These are phyloP conservation scores for Chaetomidium leptoderma DNA, from an alignment of 495 filamentous ascomycete species.

Conservation along the genomic window DNA sequence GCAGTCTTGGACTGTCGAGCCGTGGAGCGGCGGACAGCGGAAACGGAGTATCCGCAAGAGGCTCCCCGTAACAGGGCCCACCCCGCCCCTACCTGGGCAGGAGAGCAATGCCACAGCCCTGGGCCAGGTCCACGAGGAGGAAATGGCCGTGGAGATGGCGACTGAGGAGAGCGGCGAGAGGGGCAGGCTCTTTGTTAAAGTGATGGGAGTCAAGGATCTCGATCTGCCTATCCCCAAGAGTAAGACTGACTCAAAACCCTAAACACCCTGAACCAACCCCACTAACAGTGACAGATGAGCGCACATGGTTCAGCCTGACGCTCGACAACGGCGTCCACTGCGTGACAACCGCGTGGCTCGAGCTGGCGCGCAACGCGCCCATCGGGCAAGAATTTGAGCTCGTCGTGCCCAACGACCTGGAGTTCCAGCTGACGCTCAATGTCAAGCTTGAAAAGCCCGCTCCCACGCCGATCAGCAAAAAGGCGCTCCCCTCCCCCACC, in stretches of 20 bases:
- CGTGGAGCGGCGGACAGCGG: constrained; percentile 81
- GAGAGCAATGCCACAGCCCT: constrained; percentile 68
- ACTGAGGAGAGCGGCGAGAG: constrained; percentile 78
- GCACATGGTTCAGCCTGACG: constrained; percentile 87
- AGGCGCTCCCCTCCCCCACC: constrained; percentile 48
- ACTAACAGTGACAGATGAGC: constrained; percentile 62
- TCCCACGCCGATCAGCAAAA: constrained; percentile 35
- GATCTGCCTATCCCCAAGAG: constrained; percentile 87
- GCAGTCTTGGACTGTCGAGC: constrained; percentile 92
- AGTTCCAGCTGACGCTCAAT: constrained; percentile 94
- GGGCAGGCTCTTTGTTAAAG: constrained; percentile 94
- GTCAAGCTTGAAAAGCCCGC: constrained; percentile 85
- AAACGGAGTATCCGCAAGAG: constrained; percentile 64
- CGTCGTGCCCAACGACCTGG: constrained; percentile 90
- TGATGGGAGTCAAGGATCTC: constrained; percentile 91
- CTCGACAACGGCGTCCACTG: constrained; percentile 97
- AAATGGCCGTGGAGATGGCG: constrained; percentile 47
- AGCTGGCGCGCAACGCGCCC: constrained; percentile 86
- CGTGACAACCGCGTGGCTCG: constrained; percentile 92
- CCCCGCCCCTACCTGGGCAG: constrained; percentile 84
- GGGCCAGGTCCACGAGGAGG: constrained; percentile 56
- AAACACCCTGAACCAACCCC: background rate
- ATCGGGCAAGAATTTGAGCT: constrained; percentile 98
- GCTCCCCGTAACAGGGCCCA: constrained; percentile 47
- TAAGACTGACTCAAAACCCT: too few species aligned